A percentile compares a stretch with the other conserved stretches of the same genome.
Conservation (phyloP, 495 filamentous ascomycete genomes). For the Hypoxylon cercidicola region DNA sequence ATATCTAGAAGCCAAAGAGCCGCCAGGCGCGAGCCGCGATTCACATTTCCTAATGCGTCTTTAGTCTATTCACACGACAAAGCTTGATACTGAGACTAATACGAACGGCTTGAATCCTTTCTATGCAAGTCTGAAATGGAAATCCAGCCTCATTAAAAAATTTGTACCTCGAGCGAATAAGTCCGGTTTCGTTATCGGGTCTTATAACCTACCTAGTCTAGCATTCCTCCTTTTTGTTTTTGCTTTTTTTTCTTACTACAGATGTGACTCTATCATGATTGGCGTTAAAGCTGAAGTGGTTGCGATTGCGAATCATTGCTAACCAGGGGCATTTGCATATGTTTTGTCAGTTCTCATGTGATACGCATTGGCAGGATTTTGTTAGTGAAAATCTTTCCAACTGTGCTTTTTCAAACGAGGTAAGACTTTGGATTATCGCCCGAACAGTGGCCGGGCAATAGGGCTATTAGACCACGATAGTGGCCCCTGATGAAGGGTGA, state of each 20-base stretch:
- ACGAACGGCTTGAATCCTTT: not conserved
- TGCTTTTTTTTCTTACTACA: not conserved
- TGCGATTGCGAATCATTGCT: conserved; percentile 27
- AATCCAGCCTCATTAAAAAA: not conserved
- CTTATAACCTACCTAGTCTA: not conserved
- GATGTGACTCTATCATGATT: not conserved
- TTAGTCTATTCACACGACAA: not conserved
- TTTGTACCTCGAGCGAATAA: not conserved
- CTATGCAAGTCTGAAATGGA: not conserved
- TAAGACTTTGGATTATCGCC: conserved; percentile 43
- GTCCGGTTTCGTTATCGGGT: not conserved
- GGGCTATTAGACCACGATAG: conserved; percentile 28
- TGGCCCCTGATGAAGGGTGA: conserved; percentile 22
- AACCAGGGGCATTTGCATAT: not conserved
- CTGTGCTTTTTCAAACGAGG: conserved; percentile 35
- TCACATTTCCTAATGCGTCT: not conserved
- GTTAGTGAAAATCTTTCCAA: conserved; percentile 27
- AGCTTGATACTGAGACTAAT: not conserved
- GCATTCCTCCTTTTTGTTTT: not conserved
- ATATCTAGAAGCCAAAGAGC: not conserved
- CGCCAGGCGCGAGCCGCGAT: not conserved
- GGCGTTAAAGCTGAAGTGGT: conserved; percentile 5
- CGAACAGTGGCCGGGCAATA: conserved; percentile 36
- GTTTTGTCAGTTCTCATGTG: conserved; percentile 35
- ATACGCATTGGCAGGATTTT: conserved; percentile 23